Percentiles rank a stretch among this genome's conserved stretches.
Evolutionary conservation across 2,329 filamentous ascomycete genomes (phyloP).

Genomic region (Talaromyces sp.): DNA sequence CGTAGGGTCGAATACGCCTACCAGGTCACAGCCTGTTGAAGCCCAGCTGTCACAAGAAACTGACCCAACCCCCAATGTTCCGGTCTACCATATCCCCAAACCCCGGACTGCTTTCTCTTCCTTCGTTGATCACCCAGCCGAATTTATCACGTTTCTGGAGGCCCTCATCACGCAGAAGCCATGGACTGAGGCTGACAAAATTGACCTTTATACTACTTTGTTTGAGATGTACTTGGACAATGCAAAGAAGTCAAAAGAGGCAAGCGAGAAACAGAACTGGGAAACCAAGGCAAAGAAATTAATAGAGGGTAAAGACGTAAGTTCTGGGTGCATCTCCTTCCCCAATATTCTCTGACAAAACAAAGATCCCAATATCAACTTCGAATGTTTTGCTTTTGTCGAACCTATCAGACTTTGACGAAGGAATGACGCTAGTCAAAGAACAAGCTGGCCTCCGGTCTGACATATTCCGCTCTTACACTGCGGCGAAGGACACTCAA

Average conservation of each 20-base stretch:
- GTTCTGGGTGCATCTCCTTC: conserved; percentile 8
- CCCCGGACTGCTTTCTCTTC: conserved; percentile 90
- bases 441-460: conserved; percentile 88
- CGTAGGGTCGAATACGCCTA: conserved; percentile 59
- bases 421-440: conserved; percentile 85
- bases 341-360: conserved; percentile 10
- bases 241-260: conserved; percentile 66
- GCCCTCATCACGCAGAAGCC: conserved; percentile 69
- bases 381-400: conserved; percentile 92
- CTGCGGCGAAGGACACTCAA: conserved; percentile 80
- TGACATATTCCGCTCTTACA: conserved; percentile 96
- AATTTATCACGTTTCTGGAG: conserved; percentile 90
- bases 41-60: conserved; percentile 20
- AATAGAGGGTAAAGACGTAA: conserved; percentile 69
- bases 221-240: conserved; percentile 98
- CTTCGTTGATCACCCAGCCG: conserved; percentile 86
- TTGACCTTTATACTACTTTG: conserved; percentile 86
- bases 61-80: conserved; percentile 31
- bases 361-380: conserved; percentile 71
- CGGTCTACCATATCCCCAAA: conserved; percentile 70
- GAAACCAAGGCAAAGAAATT: conserved; percentile 84
- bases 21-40: conserved; percentile 27
- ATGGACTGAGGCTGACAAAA: conserved; percentile 67
- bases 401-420: conserved; percentile 80
- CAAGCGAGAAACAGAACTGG: conserved; percentile 68